Evolutionary conservation across 2,329 filamentous ascomycete species (phyloP).

Genomic region (Sclerotinia spermophila): DNA sequence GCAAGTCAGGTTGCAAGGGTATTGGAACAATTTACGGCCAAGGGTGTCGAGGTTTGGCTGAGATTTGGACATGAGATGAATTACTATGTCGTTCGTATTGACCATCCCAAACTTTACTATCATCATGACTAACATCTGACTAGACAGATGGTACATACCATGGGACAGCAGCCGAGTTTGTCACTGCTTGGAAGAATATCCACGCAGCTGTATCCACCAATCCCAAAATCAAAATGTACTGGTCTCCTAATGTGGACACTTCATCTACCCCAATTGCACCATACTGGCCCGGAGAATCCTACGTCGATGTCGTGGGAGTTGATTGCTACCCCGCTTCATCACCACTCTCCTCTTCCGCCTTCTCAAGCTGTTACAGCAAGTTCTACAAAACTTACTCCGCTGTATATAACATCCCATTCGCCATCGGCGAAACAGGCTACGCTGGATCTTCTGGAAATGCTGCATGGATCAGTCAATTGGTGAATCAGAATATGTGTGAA

Average conservation of each 20-base stretch:
- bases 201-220: constrained; percentile 12
- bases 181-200: constrained; percentile 19
- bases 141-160: constrained; percentile 12
- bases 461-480: constrained; percentile 18
- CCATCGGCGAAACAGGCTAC: constrained; percentile 20
- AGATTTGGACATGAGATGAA: constrained; percentile 23
- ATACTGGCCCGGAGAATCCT: constrained; percentile 16
- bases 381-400: constrained; percentile 19
- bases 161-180: constrained; percentile 14
- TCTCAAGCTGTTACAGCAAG: constrained; percentile 3
- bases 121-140: not conserved
- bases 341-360: not conserved
- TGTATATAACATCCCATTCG: constrained; percentile 16
- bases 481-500: constrained; percentile 19
- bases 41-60: constrained; percentile 20
- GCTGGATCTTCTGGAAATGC: constrained; percentile 1
- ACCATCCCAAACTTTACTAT: not conserved
- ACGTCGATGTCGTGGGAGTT: constrained; percentile 19
- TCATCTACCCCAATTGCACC: not conserved
- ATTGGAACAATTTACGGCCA: constrained; percentile 15
- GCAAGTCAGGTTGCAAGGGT: constrained; percentile 15
- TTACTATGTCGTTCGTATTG: constrained; percentile 16
- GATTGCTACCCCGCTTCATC: constrained; percentile 18
- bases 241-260: constrained; percentile 16
- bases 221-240: constrained; percentile 17